A percentile compares a stretch with the other conserved stretches of the same genome.
Conservation (phyloP, 2,329 filamentous ascomycete genomes). For the Fonsecaea multimorphosa region DNA sequence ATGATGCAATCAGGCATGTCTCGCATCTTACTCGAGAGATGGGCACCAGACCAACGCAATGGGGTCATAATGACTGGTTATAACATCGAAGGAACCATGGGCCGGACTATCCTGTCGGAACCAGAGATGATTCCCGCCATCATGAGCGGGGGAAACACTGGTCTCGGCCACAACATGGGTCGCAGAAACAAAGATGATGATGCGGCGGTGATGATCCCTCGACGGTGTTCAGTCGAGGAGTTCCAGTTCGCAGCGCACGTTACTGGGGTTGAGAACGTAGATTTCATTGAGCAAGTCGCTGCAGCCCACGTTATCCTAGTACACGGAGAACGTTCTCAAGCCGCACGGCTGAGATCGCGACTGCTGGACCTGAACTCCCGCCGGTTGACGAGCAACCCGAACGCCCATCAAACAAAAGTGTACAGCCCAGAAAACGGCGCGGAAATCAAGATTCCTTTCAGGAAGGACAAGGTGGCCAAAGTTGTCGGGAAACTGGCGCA, state of each 20-base stretch:
- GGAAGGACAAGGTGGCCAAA: slow-evolving; percentile 91
- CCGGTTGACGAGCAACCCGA: slow-evolving; percentile 55
- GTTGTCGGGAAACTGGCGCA: slow-evolving; percentile 93
- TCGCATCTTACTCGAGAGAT: slow-evolving; percentile 87
- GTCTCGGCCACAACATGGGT: slow-evolving; percentile 60
- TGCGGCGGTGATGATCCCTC: slow-evolving; percentile 86
- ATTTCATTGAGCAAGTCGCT: slow-evolving; percentile 93
- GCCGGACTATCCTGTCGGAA: slow-evolving; percentile 91
- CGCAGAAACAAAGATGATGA: slow-evolving; percentile 69
- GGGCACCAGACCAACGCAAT: slow-evolving; percentile 95
- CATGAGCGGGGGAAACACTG: slow-evolving; percentile 74
- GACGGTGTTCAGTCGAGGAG: slow-evolving; percentile 91
- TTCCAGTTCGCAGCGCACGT: slow-evolving; percentile 97
- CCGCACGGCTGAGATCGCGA: slow-evolving; percentile 96
- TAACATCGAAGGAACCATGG: slow-evolving; percentile 98
- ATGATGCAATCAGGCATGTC: slow-evolving; percentile 98
- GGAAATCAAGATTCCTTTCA: slow-evolving; percentile 92
- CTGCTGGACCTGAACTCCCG: slow-evolving; percentile 83
- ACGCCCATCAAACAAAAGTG: slow-evolving; percentile 83
- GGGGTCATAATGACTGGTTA: slow-evolving; percentile 99
- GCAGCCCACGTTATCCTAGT: slow-evolving; percentile 96
- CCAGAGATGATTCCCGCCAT: slow-evolving; percentile 94
- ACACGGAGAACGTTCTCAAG: slow-evolving; percentile 95
- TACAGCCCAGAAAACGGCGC: slow-evolving; percentile 95
- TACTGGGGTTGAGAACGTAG: slow-evolving; percentile 91